Evolutionary conservation across 2,329 filamentous ascomycete species (phyloP).

Genomic region (Pseudocercospora pini-densiflorae): DNA sequence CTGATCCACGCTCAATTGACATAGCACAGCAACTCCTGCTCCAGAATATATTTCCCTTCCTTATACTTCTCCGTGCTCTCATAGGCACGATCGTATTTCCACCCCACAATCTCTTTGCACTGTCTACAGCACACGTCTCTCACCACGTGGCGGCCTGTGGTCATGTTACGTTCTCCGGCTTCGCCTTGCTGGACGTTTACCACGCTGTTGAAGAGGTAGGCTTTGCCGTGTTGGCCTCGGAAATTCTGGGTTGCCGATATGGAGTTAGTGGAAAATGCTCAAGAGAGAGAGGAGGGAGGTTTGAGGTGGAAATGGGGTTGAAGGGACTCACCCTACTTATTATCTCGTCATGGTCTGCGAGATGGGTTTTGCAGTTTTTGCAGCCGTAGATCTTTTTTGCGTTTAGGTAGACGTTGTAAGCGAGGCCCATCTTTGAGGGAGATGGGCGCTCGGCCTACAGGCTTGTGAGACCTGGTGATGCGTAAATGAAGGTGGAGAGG

Average conservation of each 20-base stretch:
- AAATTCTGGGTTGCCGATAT: slow-evolving; percentile 71
- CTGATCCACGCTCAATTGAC: slow-evolving; percentile 56
- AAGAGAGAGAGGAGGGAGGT: slow-evolving; percentile 3
- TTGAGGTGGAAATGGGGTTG: not conserved
- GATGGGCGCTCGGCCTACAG: slow-evolving; percentile 26
- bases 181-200: slow-evolving; percentile 88
- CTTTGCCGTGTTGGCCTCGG: slow-evolving; percentile 96
- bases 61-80: slow-evolving; percentile 96
- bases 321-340: slow-evolving; percentile 78
- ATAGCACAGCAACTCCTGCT: slow-evolving; percentile 84
- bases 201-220: slow-evolving; percentile 91
- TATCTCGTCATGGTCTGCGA: slow-evolving; percentile 94
- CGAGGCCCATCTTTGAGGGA: slow-evolving; percentile 38
- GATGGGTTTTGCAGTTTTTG: slow-evolving; percentile 93
- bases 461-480: not conserved
- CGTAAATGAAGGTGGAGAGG: not conserved
- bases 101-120: slow-evolving; percentile 91
- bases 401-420: slow-evolving; percentile 64
- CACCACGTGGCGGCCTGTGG: slow-evolving; percentile 91
- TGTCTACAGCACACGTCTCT: slow-evolving; percentile 90
- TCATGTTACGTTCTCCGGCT: slow-evolving; percentile 96
- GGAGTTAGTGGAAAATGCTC: slow-evolving; percentile 7
- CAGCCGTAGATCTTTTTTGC: slow-evolving; percentile 80
- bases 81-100: slow-evolving; percentile 99
- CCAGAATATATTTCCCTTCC: slow-evolving; percentile 96